Percentiles rank a stretch among this genome's conserved stretches.
phyloP scores from a whole-genome alignment of 2,329 filamentous ascomycete genomes.

The Fusarium redolens region DNA sequence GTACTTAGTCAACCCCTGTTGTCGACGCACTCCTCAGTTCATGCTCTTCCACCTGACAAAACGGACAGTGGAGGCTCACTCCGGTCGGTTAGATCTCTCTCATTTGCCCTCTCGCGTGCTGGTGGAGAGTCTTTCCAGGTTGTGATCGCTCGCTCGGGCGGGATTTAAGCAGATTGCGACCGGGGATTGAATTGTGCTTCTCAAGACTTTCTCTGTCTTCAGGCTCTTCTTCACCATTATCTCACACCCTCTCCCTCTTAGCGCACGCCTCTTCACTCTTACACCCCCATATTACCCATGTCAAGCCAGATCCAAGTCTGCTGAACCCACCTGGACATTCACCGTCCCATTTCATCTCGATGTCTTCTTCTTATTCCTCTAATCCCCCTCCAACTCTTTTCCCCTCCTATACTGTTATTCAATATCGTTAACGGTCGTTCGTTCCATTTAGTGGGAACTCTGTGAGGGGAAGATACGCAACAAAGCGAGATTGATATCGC shows the following conservation, averaged over 20 bases:
- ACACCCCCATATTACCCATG: constrained; percentile 19
- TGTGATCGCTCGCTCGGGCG: constrained; percentile 42
- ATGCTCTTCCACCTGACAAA: constrained; percentile 10
- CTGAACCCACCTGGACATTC: constrained; percentile 33
- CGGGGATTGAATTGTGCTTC: neutral
- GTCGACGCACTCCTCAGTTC: constrained; percentile 42
- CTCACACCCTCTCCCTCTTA: constrained; percentile 8
- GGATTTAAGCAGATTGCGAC: constrained; percentile 45
- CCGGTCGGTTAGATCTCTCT: constrained; percentile 43
- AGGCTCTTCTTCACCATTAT: neutral
- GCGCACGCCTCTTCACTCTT: neutral
- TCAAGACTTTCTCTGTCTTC: neutral
- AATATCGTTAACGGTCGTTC: constrained; percentile 14
- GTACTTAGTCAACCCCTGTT: neutral
- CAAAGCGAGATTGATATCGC: neutral
- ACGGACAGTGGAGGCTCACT: constrained; percentile 16
- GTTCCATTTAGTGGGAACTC: neutral
- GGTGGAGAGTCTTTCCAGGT: constrained; percentile 35
- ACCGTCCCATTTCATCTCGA: constrained; percentile 39
- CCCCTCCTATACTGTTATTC: constrained; percentile 12
- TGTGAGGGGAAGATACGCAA: constrained; percentile 11
- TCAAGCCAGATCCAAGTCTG: constrained; percentile 33
- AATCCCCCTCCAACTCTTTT: constrained; percentile 11
- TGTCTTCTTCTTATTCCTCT: constrained; percentile 33
- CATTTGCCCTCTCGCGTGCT: constrained; percentile 44